These are phyloP conservation scores for Daldinia concentrica DNA, from an alignment of 495 filamentous ascomycete species.

Conservation along the genomic window DNA sequence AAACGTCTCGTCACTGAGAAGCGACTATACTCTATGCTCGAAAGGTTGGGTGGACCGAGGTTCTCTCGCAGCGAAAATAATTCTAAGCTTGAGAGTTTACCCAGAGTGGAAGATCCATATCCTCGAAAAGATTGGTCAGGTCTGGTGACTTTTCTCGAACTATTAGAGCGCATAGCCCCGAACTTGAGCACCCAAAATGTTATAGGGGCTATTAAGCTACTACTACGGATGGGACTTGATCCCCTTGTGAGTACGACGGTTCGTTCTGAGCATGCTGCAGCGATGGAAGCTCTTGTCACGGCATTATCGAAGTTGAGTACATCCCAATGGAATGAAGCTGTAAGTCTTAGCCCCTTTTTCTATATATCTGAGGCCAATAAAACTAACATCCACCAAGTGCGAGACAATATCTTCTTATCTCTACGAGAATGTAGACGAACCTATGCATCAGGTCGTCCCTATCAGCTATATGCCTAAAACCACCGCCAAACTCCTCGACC, in stretches of 20 bases:
- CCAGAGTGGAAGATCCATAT: conserved; percentile 44
- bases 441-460: conserved; percentile 65
- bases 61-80: conserved; percentile 37
- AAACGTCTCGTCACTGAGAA: conserved; percentile 50
- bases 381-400: conserved; percentile 53
- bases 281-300: conserved; percentile 38
- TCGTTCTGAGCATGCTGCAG: conserved; percentile 47
- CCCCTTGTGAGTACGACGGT: conserved; percentile 56
- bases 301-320: conserved; percentile 26
- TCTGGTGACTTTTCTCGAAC: conserved; percentile 48
- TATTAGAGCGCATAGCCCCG: conserved; percentile 46
- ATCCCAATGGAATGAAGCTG: conserved; percentile 41
- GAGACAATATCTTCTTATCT: conserved; percentile 63
- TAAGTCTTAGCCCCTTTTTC: conserved; percentile 29
- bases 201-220: conserved; percentile 50
- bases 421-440: conserved; percentile 58
- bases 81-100: conserved; percentile 26
- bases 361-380: conserved; percentile 11
- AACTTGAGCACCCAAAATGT: conserved; percentile 33
- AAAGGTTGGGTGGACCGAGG: conserved; percentile 51
- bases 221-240: conserved; percentile 71
- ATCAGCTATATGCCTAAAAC: conserved; percentile 67
- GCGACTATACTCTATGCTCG: conserved; percentile 52
- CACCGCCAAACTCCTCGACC: conserved; percentile 63
- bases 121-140: conserved; percentile 48